phyloP scores from a whole-genome alignment of 441 rosid genomes.

The Bruguiera hainesii region DNA sequence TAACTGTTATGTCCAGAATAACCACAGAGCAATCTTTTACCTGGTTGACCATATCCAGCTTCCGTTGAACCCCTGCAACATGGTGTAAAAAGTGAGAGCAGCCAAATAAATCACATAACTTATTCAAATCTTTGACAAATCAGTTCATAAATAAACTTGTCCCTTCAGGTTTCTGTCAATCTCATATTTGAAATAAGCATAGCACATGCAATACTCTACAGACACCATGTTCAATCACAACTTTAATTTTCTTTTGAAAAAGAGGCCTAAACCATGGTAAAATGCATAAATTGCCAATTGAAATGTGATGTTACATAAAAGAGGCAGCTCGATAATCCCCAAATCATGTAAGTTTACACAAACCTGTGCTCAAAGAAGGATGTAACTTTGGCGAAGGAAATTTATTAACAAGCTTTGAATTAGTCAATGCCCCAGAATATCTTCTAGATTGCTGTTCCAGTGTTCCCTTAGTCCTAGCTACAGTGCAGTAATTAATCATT shows the following conservation, averaged over 20 bases:
- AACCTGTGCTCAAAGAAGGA: slow-evolving; percentile 43
- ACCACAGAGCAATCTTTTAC: slow-evolving; percentile 18
- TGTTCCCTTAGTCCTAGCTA: slow-evolving; percentile 55
- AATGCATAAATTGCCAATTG: not conserved
- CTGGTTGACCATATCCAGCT: slow-evolving; percentile 57
- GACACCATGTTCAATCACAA: not conserved
- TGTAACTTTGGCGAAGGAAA: slow-evolving; percentile 43
- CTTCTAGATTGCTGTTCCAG: slow-evolving; percentile 54
- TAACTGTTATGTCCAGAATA: not conserved
- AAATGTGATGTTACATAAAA: not conserved
- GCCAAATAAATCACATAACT: not conserved
- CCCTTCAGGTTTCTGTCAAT: not conserved
- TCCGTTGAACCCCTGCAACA: slow-evolving; percentile 58
- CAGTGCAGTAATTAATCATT: not conserved
- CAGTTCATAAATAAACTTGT: not conserved
- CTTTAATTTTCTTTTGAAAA: too few relatives aligned
- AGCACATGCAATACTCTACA: not conserved
- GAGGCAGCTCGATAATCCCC: not conserved
- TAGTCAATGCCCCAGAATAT: slow-evolving; percentile 39
- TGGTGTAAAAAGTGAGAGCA: not conserved
- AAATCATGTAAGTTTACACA: slow-evolving; percentile 1
- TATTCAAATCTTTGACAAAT: not conserved
- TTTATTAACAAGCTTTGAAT: slow-evolving; percentile 41
- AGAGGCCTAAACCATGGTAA: not conserved
- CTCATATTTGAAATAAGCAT: too few relatives aligned